phyloP scores from a whole-genome alignment of 73 alveolate genomes.

The Stentor coeruleus region DNA sequence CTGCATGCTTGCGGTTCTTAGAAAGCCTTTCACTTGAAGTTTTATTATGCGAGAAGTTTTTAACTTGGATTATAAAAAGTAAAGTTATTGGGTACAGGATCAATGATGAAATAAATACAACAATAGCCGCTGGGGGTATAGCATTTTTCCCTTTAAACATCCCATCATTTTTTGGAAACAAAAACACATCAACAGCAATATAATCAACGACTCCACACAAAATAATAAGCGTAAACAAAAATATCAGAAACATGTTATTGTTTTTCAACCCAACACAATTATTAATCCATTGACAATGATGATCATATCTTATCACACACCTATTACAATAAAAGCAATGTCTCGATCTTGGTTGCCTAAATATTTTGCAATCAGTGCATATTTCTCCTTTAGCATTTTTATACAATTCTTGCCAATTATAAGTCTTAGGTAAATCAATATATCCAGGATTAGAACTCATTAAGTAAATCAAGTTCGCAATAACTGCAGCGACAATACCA shows the following conservation, averaged over 20 bases:
- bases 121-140: neutral
- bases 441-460: constrained; percentile 31
- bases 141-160: neutral
- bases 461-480: neutral
- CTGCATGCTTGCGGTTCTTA: neutral
- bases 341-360: constrained; percentile 50
- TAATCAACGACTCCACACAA: neutral
- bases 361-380: constrained; percentile 33
- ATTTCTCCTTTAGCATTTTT: neutral
- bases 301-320: constrained; percentile 79
- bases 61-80: neutral
- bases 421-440: constrained; percentile 1
- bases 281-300: constrained; percentile 87
- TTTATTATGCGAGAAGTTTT: neutral
- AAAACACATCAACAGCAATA: neutral
- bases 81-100: neutral
- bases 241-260: neutral
- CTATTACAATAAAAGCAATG: constrained; percentile 76
- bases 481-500: neutral
- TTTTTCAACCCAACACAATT: constrained; percentile 62
- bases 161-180: neutral
- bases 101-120: neutral
- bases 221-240: neutral
- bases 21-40: constrained; percentile 23
- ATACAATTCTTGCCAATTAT: neutral